Base-by-base conservation (phyloP, 192 early-diverging fungal genomes). In the Diversispora eburnea region DNA sequence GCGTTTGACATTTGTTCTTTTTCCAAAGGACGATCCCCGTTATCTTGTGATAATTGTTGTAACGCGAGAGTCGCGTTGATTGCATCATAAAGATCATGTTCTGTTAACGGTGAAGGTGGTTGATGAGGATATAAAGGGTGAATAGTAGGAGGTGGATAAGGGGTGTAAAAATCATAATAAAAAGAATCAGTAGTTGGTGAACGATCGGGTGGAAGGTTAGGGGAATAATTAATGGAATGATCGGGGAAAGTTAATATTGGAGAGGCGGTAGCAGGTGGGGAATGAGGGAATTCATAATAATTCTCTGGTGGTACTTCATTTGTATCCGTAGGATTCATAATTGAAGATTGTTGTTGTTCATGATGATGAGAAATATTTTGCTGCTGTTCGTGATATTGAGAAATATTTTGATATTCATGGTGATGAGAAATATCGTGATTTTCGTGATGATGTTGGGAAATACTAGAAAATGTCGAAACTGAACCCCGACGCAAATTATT, bases 21-120 rank as follows among this genome's bases (percentile, higher is more conserved):
- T 42, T 42, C 39, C n/a, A 63, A n/a, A n/a, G 61, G 61, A 63
- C 67, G 39, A 17, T 51, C 13, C 19, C 67, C 52, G 41, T 56
- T 25, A 42, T 70, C 67, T 55, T 56, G 48, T 3, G 67, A 52
- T 33, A 70, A 55, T 41, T 56, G 39, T 70, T 70, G 67, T 42
- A 70, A 52, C 39, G 49, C 49, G 8, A 52, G 3, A 43, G 67
- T 43, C 42, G 67, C 67, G n/a, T 55, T 52, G 42, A 70, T 56
- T 70, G 39, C 39, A 19, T 70, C 51, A 43, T 55, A 56, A 57
- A 70, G 67, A 4, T 70, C 67, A 52, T 42, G 20, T 42, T 70
- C 67, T 3, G 49, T 52, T 19, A 70, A 55, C 13, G 67, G 67
- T 25, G 67, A 42, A 56, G 67, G 66, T 54, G 49, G 51, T 19